Evolutionary conservation across 345 rosid genomes (phyloP), one percentile per base, ranked within the genome.

Genomic region (Lagerstroemia speciosa): DNA sequence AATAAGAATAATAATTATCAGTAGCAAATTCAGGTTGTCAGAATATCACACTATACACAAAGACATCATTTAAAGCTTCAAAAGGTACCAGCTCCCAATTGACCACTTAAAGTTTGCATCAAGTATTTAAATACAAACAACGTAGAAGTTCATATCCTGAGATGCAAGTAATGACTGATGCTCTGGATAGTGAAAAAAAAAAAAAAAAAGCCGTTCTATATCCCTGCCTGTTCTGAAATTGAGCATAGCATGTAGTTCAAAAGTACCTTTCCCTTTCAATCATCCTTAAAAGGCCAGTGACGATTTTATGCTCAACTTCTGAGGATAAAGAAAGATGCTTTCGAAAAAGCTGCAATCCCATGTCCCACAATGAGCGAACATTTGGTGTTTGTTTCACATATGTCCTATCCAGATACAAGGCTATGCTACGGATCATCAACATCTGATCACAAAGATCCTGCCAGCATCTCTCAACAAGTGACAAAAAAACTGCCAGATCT

Each of bases 261-360:
- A 69, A 36, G 71, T 85, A 94, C 98, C 99, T 88, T 81, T 94
- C 99, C 65, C 81, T 88, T 85, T 93, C 97, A 75, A 93, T 91
- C 94, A 87, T 87, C 70, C 91, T 85, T 73, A 93, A 80, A 74
- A 93, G 94, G 68, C 96, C 98, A 10, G 89, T 91, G 69, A 93
- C 97, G 71, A 91, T 91, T 85, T 92, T 87, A 79, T 91, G 96
- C 84, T 93, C 94, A 72, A 93, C 98, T 80, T 91, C 98, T 30
- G 82, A 78, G 71, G 84, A 83, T 71, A 88, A 64, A 69, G 93
- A 84, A 77, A 93, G 96, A 82, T 87, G 88, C 81, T 89, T 92
- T 61, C 93, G 81, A 76, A 91, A 94, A 73, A 94, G 96, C 67
- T 88, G 98, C 86, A 94, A 81, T 68, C 99, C 99, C 99, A 91